These are phyloP conservation scores for Clarireedia monteithiana DNA, from an alignment of 2,329 filamentous ascomycete species.

Conservation along the genomic window DNA sequence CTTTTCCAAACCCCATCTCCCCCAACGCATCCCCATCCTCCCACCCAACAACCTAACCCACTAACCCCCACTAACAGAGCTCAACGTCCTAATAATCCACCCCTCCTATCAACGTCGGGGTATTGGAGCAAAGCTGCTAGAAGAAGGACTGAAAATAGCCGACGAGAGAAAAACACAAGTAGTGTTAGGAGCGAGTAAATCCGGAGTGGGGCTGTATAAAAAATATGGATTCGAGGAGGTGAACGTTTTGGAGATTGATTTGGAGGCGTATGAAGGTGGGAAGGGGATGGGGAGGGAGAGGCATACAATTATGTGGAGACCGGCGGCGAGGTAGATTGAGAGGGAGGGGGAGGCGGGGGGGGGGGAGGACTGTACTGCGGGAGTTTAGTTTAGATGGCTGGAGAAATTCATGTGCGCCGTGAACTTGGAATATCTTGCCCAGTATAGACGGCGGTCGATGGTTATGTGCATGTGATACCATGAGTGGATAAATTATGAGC, in stretches of 20 bases:
- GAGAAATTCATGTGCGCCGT: too few relatives aligned
- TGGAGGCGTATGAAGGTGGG: conserved; percentile 23
- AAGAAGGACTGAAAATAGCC: conserved; percentile 15
- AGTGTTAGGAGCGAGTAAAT: conserved; percentile 22
- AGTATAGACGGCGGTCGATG: too few relatives aligned
- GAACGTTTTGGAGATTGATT: conserved; percentile 15
- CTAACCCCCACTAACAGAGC: conserved; percentile 13
- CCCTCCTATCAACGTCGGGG: conserved; percentile 20
- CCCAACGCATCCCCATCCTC: too few relatives aligned
- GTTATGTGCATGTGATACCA: too few relatives aligned
- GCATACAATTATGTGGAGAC: conserved; percentile 3
- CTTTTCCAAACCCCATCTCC: neutral
- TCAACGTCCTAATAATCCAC: conserved; percentile 16
- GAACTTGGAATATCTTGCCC: too few relatives aligned
- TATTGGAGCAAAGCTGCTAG: conserved; percentile 19
- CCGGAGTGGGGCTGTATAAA: conserved; percentile 21
- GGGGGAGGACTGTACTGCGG: too few relatives aligned
- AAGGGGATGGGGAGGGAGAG: neutral
- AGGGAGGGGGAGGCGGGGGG: too few relatives aligned
- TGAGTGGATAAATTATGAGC: too few relatives aligned
- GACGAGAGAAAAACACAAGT: conserved; percentile 19
- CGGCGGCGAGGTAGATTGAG: neutral
- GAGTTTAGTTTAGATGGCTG: too few relatives aligned
- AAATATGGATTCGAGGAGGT: conserved; percentile 21
- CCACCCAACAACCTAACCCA: neutral